Evolutionary conservation across 192 early-diverging fungal genomes (phyloP).

Genomic region (Gonapodya sp.): DNA sequence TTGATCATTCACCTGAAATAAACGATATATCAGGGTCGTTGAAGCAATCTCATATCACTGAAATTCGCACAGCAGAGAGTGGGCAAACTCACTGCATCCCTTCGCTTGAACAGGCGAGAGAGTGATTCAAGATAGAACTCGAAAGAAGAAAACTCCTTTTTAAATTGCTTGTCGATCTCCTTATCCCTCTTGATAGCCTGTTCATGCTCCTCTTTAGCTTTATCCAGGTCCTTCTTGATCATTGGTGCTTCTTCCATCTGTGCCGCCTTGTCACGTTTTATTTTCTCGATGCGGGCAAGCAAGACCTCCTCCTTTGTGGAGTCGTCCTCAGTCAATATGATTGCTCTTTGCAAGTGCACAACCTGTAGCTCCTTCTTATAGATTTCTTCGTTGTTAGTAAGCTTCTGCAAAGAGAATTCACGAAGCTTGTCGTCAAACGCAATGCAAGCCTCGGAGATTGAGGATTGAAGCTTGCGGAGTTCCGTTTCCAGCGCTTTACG

Average conservation of each 20-base stretch:
- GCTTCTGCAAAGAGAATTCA: slow-evolving; percentile 31
- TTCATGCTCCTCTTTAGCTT: slow-evolving; percentile 42
- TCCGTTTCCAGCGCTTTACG: slow-evolving; percentile 54
- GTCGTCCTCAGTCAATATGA: slow-evolving; percentile 15
- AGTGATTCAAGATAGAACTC: slow-evolving; percentile 35
- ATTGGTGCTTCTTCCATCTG: slow-evolving; percentile 37
- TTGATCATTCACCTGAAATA: not conserved
- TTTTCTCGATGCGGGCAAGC: slow-evolving; percentile 24
- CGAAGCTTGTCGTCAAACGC: slow-evolving; percentile 30
- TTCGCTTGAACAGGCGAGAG: slow-evolving; percentile 31
- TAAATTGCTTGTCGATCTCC: slow-evolving; percentile 45
- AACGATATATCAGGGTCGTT: slow-evolving; percentile 9
- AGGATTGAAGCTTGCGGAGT: slow-evolving; percentile 38
- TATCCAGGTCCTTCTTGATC: slow-evolving; percentile 46
- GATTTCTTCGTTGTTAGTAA: slow-evolving; percentile 34
- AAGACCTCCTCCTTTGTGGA: slow-evolving; percentile 25
- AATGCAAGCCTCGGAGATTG: slow-evolving; percentile 39
- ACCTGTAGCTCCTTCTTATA: slow-evolving; percentile 37
- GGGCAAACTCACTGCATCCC: slow-evolving; percentile 7
- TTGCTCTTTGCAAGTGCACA: slow-evolving; percentile 28
- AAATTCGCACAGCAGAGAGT: not conserved
- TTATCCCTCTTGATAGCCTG: slow-evolving; percentile 35
- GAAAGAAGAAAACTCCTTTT: slow-evolving; percentile 38
- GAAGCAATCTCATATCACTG: not conserved
- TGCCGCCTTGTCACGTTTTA: slow-evolving; percentile 28